Percentiles rank a stretch among this genome's conserved stretches.
Conservation (phyloP, 768 basidiomycete genomes). For the Phanerodontia chrysosporium region DNA sequence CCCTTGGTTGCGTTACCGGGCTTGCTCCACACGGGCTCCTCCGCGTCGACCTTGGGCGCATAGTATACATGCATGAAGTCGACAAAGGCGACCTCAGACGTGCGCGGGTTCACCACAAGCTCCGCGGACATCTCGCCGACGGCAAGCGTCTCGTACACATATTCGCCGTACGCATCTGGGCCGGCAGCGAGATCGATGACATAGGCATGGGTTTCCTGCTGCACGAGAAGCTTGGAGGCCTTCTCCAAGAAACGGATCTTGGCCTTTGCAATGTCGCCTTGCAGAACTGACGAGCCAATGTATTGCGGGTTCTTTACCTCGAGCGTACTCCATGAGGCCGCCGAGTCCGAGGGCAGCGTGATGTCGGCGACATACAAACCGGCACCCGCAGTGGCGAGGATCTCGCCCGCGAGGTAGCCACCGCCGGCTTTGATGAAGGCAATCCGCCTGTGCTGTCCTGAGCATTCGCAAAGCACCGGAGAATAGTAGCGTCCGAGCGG, state of each 20-base stretch:
- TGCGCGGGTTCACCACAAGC: conserved; percentile 37
- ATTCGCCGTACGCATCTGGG: conserved; percentile 43
- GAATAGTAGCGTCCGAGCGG: conserved; percentile 65
- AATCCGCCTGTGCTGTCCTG: conserved; percentile 39
- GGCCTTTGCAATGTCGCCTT: conserved; percentile 35
- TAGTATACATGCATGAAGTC: conserved; percentile 69
- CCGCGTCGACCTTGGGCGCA: conserved; percentile 37
- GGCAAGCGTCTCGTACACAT: conserved; percentile 44
- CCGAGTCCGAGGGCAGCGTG: conserved; percentile 37
- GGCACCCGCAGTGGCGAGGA: conserved; percentile 58
- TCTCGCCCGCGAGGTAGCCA: conserved; percentile 53
- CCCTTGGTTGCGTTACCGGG: conserved; percentile 63
- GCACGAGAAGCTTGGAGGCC: conserved; percentile 53
- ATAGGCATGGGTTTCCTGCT: conserved; percentile 48
- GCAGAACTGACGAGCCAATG: conserved; percentile 48
- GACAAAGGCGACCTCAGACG: conserved; percentile 51
- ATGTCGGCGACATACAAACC: conserved; percentile 67
- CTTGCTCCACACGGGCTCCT: conserved; percentile 59
- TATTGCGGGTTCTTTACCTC: conserved; percentile 44
- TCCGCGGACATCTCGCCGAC: conserved; percentile 56
- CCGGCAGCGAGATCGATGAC: conserved; percentile 46
- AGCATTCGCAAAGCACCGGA: conserved; percentile 48
- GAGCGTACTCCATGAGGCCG: conserved; percentile 27
- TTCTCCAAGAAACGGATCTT: conserved; percentile 53
- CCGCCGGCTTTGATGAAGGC: conserved; percentile 65